A percentile compares a stretch with the other conserved stretches of the same genome.
Conservation (phyloP, 805 yeast genomes). For the Yamadazyma takamatsuzukensis region DNA sequence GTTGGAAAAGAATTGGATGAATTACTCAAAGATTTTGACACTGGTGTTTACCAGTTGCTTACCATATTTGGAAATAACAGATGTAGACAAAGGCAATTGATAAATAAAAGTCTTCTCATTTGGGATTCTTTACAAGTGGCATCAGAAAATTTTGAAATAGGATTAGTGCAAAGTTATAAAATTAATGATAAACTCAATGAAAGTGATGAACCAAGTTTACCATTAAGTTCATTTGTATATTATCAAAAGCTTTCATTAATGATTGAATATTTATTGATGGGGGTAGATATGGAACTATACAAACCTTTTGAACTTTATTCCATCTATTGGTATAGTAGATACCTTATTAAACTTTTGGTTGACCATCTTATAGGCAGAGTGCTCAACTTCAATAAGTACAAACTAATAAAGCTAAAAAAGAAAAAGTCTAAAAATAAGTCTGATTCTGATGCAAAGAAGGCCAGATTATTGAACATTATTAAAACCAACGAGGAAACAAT, state of each 20-base stretch:
- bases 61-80: constrained; percentile 51
- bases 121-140: constrained; percentile 84
- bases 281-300: constrained; percentile 73
- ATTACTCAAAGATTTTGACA: constrained; percentile 45
- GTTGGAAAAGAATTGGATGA: constrained; percentile 15
- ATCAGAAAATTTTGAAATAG: constrained; percentile 61
- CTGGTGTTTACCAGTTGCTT: constrained; percentile 33
- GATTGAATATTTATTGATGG: constrained; percentile 68
- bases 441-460: constrained; percentile 11
- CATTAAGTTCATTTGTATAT: constrained; percentile 69
- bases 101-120: constrained; percentile 47
- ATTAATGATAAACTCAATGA: constrained; percentile 34
- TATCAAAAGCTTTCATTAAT: constrained; percentile 63
- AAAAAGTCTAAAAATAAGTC: constrained; percentile 9
- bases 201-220: constrained; percentile 47
- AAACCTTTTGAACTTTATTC: constrained; percentile 64
- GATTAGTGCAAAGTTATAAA: constrained; percentile 29
- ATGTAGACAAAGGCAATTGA: constrained; percentile 76
- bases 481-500: constrained; percentile 3
- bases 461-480: constrained; percentile 4
- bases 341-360: constrained; percentile 37
- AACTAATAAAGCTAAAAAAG: constrained; percentile 7
- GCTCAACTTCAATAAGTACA: constrained; percentile 9
- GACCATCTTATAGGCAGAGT: constrained; percentile 45
- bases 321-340: constrained; percentile 66